These are phyloP conservation scores for Galeopsis tetrahit DNA, from an alignment of 257 asterid species.

Conservation along the genomic window DNA sequence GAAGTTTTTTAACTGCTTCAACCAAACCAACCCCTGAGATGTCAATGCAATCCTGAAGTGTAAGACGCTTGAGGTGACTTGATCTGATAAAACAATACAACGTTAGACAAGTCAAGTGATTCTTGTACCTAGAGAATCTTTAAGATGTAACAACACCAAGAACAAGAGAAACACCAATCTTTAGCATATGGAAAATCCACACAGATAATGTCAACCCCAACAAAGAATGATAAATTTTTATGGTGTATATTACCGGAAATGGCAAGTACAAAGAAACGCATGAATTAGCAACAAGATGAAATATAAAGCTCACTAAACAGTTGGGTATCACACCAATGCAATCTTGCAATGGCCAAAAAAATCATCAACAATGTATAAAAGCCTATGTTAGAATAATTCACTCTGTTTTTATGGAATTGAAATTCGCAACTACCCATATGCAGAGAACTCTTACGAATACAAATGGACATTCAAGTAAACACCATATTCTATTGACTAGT, in stretches of 20 bases:
- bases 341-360: background rate
- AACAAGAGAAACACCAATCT: background rate
- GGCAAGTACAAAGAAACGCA: background rate
- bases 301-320: background rate
- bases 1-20: conserved; percentile 39
- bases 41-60: conserved; percentile 25
- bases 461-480: background rate
- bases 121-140: conserved; percentile 8
- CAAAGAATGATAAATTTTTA: background rate
- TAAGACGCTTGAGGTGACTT: conserved; percentile 43
- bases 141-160: background rate
- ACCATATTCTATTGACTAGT: background rate
- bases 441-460: background rate
- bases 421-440: background rate
- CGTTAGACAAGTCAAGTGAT: background rate
- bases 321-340: background rate
- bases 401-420: background rate
- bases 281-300: background rate
- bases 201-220: background rate
- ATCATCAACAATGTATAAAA: background rate
- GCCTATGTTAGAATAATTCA: background rate
- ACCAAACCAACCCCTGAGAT: conserved; percentile 32
- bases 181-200: background rate
- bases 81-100: conserved; percentile 40
- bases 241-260: background rate